A percentile compares a stretch with the other conserved stretches of the same genome.
Evolutionary conservation across 345 rosid species (phyloP).

Genomic region (Hibiscus tridactylites): DNA sequence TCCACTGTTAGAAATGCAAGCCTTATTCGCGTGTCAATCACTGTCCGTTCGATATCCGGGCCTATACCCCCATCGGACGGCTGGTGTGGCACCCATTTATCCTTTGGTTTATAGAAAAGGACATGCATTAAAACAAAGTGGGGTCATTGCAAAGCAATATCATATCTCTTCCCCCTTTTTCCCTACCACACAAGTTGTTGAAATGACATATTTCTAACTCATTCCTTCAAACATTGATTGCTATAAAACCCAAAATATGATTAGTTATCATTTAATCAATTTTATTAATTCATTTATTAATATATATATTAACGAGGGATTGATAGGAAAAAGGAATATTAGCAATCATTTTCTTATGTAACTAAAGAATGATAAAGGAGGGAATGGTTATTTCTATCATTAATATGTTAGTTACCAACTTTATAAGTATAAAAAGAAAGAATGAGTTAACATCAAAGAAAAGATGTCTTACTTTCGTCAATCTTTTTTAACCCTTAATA

Average conservation of each 20-base stretch:
- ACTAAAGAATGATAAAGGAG: too few relatives aligned
- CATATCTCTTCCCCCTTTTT: not conserved
- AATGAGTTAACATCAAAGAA: too few relatives aligned
- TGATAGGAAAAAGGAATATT: too few relatives aligned
- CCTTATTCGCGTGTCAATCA: not conserved
- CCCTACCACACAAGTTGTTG: constrained; percentile 9
- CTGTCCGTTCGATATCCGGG: not conserved
- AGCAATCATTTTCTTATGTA: too few relatives aligned
- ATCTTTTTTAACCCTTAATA: too few relatives aligned
- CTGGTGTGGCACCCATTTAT: not conserved
- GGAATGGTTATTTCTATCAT: too few relatives aligned
- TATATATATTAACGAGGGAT: too few relatives aligned
- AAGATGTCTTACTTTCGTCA: too few relatives aligned
- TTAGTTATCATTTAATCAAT: too few relatives aligned
- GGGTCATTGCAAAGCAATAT: constrained; percentile 6
- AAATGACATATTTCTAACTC: not conserved
- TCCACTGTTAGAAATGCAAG: not conserved
- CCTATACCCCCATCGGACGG: not conserved
- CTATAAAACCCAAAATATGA: not conserved
- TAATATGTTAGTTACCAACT: too few relatives aligned
- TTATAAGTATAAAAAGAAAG: too few relatives aligned
- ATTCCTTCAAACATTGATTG: not conserved
- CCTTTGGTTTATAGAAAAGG: not conserved
- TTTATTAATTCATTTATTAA: too few relatives aligned
- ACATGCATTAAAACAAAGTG: constrained; percentile 13